Evolutionary conservation across 345 rosid genomes (phyloP).

Genomic region (Rhizophora mangle): DNA sequence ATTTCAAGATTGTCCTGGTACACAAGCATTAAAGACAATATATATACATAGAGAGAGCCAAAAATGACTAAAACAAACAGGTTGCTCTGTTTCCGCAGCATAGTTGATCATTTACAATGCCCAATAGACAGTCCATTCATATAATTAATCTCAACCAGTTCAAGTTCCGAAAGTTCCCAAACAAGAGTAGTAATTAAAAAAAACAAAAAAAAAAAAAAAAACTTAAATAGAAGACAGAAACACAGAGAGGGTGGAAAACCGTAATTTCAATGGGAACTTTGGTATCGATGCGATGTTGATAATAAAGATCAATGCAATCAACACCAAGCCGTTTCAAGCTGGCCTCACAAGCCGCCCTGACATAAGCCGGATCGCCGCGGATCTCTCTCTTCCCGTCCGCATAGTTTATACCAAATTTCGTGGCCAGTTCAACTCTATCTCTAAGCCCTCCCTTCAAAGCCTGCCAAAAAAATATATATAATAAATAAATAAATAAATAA

Average conservation of each 20-base stretch:
- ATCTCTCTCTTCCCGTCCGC: constrained; percentile 26
- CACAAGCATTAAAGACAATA: too few relatives aligned
- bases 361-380: constrained; percentile 54
- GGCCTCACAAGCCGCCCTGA: constrained; percentile 52
- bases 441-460: constrained; percentile 61
- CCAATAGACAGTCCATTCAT: too few relatives aligned
- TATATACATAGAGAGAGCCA: too few relatives aligned
- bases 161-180: too few relatives aligned
- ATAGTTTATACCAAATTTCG: constrained; percentile 44
- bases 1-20: too few relatives aligned
- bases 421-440: constrained; percentile 51
- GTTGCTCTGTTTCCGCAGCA: too few relatives aligned
- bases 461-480: constrained; percentile 11
- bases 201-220: not conserved
- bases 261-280: constrained; percentile 57
- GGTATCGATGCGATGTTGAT: constrained; percentile 58
- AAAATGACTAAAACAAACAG: too few relatives aligned
- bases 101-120: too few relatives aligned
- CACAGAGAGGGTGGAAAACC: constrained; percentile 19
- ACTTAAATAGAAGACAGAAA: not conserved
- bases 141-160: too few relatives aligned
- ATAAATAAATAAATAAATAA: too few relatives aligned
- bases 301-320: constrained; percentile 57
- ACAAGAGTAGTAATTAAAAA: too few relatives aligned
- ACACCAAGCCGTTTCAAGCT: constrained; percentile 58